Conservation (phyloP, 805 yeast species). For the Candida sonorensis region DNA sequence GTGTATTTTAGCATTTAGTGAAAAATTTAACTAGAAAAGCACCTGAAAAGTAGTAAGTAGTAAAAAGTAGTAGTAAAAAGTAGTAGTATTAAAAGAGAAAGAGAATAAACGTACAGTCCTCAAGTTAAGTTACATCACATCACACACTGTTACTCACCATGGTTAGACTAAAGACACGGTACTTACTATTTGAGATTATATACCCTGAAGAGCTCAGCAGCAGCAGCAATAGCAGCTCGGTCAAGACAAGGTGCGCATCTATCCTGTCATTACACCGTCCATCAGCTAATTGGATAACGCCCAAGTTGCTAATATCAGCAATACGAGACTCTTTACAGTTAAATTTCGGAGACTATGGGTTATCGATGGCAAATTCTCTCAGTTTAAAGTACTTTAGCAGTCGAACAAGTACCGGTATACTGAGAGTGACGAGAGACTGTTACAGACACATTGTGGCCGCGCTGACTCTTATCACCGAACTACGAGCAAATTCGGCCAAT, state of each 20-base stretch:
- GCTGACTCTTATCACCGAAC: constrained; percentile 50
- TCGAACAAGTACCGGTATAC: constrained; percentile 76
- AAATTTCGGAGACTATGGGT: constrained; percentile 75
- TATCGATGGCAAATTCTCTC: constrained; percentile 48
- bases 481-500: constrained; percentile 40
- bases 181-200: constrained; percentile 71
- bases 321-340: constrained; percentile 50
- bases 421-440: constrained; percentile 67
- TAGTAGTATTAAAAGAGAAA: too few species aligned
- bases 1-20: too few species aligned
- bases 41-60: too few species aligned
- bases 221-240: too few species aligned
- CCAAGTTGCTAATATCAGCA: constrained; percentile 43
- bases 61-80: too few species aligned
- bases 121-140: too few species aligned
- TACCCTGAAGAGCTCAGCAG: constrained; percentile 59
- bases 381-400: constrained; percentile 71
- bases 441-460: constrained; percentile 62
- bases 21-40: too few species aligned
- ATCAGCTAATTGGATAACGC: constrained; percentile 41
- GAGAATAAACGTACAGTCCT: too few species aligned
- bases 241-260: constrained; percentile 29
- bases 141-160: too few species aligned
- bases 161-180: constrained; percentile 87
- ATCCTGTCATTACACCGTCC: constrained; percentile 43